Evolutionary conservation across 78 protist species (phyloP), one percentile per base, ranked within the genome.

Genomic region (Dictyostelium intermedium): DNA sequence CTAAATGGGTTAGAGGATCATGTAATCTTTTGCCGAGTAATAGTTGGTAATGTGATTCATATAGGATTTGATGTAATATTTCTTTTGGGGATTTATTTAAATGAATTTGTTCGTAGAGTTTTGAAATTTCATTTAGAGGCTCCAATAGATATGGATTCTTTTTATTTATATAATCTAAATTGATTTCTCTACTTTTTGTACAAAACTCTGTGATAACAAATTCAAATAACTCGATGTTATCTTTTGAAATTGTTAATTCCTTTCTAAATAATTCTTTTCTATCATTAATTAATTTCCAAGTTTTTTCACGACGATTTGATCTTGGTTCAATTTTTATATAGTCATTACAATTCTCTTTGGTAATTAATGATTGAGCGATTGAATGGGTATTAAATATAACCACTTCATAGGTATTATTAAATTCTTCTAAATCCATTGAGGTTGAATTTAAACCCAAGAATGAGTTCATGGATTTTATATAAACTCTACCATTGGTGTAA

Each of bases 361-460:
- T 32, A 18, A 72, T 72, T 56, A 56, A 56, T 27, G 39, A 27
- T 72, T 27, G 37, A 9, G 30, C 23, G 18, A 72, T 72, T 34
- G 45, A 27, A 34, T 72, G 35, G 4, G 79, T 72, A 72, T 72
- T 32, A 72, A 16, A 72, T 16, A 72, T 72, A 5, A 72, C 79
- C 11, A 72, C 79, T 72, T 72, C 79, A 34, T 72, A 72, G 43
- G 79, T 72, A 72, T 72, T 72, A 72, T 72, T 72, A 72, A 72
- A 72, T 72, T 72, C 79, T 72, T 72, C 79, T 13, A 72, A 30
- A 72, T 72, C 79, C 79, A 72, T 72, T 34, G 37, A 14, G 0
- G 39, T 30, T 1, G 79, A 72, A 72, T 72, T 70, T 30, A 63
- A 27, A 66, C 79, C 79, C 1, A 72, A 18, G 23, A 72, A 72